A percentile compares a stretch with the other conserved stretches of the same genome.
These are phyloP conservation scores for Pulveroboletus sp. DNA, from an alignment of 768 basidiomycete genomes.

Conservation along the genomic window DNA sequence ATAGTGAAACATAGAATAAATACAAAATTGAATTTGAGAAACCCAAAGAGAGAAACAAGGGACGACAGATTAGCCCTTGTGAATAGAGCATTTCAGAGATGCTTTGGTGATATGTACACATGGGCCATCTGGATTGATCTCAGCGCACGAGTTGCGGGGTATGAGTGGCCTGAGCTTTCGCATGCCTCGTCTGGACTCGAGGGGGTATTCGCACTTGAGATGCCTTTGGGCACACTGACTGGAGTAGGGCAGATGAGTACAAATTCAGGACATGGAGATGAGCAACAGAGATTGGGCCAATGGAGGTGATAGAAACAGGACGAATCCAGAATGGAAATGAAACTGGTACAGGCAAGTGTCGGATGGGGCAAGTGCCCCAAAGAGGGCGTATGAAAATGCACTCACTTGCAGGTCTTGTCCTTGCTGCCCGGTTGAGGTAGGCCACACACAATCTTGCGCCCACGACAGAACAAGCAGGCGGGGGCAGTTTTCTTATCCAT, in stretches of 20 bases:
- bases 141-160: conserved; percentile 31
- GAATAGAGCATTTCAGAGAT: conserved; percentile 27
- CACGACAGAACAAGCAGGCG: conserved; percentile 65
- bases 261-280: conserved; percentile 22
- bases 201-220: conserved; percentile 69
- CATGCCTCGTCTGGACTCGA: conserved; percentile 69
- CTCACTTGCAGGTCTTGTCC: conserved; percentile 67
- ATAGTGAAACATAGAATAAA: conserved; percentile 21
- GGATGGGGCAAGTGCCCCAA: conserved; percentile 5
- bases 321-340: conserved; percentile 11
- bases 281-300: conserved; percentile 23
- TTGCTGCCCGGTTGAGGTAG: conserved; percentile 51
- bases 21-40: conserved; percentile 4
- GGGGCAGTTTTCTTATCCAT: conserved; percentile 56
- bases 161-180: conserved; percentile 40
- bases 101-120: conserved; percentile 24
- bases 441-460: conserved; percentile 68
- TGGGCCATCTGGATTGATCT: conserved; percentile 23
- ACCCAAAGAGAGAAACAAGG: not conserved
- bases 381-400: conserved; percentile 13
- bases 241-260: conserved; percentile 26
- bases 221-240: conserved; percentile 74
- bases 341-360: conserved; percentile 13
- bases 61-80: conserved; percentile 13
- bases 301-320: conserved; percentile 14